Evolutionary conservation across 2,329 filamentous ascomycete genomes (phyloP), one percentile per base, ranked within the genome.

Genomic region (Fusarium sp.): DNA sequence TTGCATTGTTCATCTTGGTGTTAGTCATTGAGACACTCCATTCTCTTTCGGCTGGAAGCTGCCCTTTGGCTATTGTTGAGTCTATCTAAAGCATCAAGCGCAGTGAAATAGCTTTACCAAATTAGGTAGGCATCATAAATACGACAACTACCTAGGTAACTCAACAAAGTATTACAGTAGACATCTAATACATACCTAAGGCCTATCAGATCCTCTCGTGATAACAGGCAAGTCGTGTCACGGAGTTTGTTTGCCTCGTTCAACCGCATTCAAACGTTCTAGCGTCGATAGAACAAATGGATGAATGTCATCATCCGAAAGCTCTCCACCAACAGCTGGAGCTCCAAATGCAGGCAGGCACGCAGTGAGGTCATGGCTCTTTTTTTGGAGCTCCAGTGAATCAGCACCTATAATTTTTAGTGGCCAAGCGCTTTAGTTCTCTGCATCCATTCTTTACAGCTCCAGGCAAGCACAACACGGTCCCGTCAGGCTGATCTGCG

Each of bases 401-500:
- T 20, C 62, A 62, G 38, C 23, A 33, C 59, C 55, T 54, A 13
- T 20, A 11, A 27, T 36, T 42, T 38, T 38, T 53, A 44, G 50
- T 58, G 34, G 34, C 31, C 27, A 27, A 59, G 58, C 66, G 9
- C 38, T 9, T 2, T n/a, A 42, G 53, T 23, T 14, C 25, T 23
- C 33, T 25, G 20, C 27, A 33, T 16, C 51, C 27, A 33, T 16
- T 55, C 20, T 67, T 70, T 67, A 51, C 57, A 33, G 18, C 40
- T 29, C n/a, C 49, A 34, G 49, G 11, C 31, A 18, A 29, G 49
- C 49, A 18, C 13, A 33, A 31, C 29, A 23, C 50, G 18, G 13
- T n/a, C 27, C 27, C 27, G 9, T 29, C 64, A 42, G 36, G 38
- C 40, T 51, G 31, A 58, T 68, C 67, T 64, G 58, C 64, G 69